Conservation (phyloP, 306 rosid genomes). For the Castanospermum australe region DNA sequence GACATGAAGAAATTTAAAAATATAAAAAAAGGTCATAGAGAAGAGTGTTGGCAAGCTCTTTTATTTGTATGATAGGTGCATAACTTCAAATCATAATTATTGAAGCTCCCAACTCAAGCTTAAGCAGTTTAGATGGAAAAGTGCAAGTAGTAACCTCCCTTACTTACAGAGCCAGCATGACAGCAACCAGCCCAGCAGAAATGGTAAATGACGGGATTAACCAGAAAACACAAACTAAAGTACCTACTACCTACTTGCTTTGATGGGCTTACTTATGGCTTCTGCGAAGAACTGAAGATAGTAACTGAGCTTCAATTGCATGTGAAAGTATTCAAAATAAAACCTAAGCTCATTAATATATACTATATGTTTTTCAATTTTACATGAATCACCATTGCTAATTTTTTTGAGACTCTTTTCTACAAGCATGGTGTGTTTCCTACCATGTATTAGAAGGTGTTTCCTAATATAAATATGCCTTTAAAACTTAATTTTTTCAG, state of each 20-base stretch:
- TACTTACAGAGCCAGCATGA: not conserved
- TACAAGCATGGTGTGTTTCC: not conserved
- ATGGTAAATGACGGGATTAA: not conserved
- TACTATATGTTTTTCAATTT: not conserved
- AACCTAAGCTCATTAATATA: not conserved
- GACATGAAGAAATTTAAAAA: constrained; percentile 9
- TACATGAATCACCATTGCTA: not conserved
- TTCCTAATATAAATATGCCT: too few relatives aligned
- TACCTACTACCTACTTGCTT: not conserved
- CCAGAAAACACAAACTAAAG: not conserved
- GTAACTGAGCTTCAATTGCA: not conserved
- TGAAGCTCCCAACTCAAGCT: not conserved
- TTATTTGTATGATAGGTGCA: not conserved
- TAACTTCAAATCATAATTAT: not conserved
- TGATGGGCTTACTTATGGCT: not conserved
- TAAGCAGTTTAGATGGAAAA: not conserved
- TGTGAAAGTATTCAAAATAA: not conserved
- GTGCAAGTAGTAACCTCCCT: not conserved
- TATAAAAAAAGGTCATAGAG: not conserved
- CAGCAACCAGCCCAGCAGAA: not conserved
- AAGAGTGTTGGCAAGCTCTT: not conserved
- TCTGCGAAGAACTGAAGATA: not conserved
- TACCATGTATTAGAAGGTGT: not conserved
- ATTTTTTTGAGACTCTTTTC: not conserved
- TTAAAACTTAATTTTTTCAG: too few relatives aligned